A percentile compares a stretch with the other conserved stretches of the same genome.
phyloP scores from a whole-genome alignment of 441 rosid species.

The Erodium texanum region DNA sequence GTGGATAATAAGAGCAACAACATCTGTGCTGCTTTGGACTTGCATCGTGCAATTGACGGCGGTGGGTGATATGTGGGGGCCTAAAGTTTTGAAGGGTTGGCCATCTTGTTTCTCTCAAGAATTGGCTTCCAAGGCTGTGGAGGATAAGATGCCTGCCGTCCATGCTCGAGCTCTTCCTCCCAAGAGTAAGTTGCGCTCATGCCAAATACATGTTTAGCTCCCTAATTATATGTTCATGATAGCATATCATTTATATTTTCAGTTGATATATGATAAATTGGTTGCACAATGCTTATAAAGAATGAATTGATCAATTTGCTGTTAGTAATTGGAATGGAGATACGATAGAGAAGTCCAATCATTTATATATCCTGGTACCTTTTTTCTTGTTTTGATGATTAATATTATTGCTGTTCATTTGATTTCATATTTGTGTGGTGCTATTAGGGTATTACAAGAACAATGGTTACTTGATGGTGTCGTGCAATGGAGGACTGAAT shows the following conservation, averaged over 20 bases:
- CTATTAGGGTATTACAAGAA: conserved; percentile 77
- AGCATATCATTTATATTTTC: no score
- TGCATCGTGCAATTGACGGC: conserved; percentile 82
- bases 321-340: no score
- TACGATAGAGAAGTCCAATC: no score
- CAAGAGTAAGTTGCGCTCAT: conserved; percentile 46
- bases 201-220: no score
- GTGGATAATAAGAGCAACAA: conserved; percentile 82
- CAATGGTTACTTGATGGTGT: conserved; percentile 94
- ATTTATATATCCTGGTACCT: no score
- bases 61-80: conserved; percentile 82
- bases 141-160: conserved; percentile 33
- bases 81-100: conserved; percentile 72
- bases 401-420: conserved; percentile 4
- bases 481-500: conserved; percentile 97
- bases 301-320: no score
- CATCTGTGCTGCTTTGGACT: conserved; percentile 84
- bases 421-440: conserved; percentile 3
- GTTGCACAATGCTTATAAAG: no score
- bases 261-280: no score
- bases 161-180: conserved; percentile 53
- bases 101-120: conserved; percentile 60
- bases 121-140: conserved; percentile 26
- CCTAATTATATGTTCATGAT: no score
- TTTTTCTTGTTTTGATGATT: not conserved